Percentiles rank a stretch among this genome's conserved stretches.
Conservation (phyloP, 2,329 filamentous ascomycete species). For the Cadophora luteo-olivacea region DNA sequence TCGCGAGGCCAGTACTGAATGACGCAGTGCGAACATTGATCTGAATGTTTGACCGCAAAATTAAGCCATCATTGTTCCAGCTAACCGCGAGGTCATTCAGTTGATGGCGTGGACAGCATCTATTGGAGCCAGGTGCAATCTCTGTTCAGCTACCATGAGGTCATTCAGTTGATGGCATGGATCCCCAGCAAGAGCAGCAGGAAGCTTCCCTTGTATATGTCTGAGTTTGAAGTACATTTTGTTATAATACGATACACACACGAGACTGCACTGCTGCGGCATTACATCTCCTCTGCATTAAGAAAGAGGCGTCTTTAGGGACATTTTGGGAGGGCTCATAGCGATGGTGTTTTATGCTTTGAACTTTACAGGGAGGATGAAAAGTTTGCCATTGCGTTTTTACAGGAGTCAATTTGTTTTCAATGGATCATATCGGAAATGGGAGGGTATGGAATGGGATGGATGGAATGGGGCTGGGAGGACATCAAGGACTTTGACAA, state of each 20-base stretch:
- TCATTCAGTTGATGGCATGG: constrained; percentile 6
- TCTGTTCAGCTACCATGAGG: neutral
- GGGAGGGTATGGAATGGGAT: neutral
- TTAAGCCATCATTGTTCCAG: neutral
- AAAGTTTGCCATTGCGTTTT: neutral
- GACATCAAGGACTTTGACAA: neutral
- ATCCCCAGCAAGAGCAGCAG: too few relatives aligned
- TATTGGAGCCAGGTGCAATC: neutral
- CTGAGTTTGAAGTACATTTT: constrained; percentile 5
- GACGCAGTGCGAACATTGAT: neutral
- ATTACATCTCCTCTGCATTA: constrained; percentile 8
- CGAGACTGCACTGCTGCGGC: neutral
- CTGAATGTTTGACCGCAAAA: neutral
- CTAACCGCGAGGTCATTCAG: neutral
- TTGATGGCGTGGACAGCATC: neutral
- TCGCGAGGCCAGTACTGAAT: neutral
- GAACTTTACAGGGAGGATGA: constrained; percentile 9
- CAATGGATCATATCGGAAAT: neutral
- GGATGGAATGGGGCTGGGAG: neutral
- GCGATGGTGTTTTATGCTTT: constrained; percentile 14
- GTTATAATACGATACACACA: constrained; percentile 1
- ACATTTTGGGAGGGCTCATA: constrained; percentile 19
- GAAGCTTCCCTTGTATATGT: constrained; percentile 2
- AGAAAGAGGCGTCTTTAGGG: constrained; percentile 15
- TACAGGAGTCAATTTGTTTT: constrained; percentile 7